phyloP scores from a whole-genome alignment of 2,329 filamentous ascomycete genomes.

The Fusarium avenaceum region DNA sequence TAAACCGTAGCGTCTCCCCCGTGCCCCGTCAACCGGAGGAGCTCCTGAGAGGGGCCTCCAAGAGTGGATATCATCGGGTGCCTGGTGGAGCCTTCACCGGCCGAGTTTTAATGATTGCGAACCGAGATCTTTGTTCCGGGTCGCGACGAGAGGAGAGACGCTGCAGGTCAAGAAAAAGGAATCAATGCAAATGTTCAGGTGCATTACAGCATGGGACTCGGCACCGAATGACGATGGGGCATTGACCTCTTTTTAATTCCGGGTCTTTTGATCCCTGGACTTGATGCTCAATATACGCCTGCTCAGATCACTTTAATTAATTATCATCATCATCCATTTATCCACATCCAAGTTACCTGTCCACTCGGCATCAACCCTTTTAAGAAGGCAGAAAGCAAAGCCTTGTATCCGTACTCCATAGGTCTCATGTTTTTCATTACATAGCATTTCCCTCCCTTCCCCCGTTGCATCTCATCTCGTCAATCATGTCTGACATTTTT shows the following conservation, averaged over 20 bases:
- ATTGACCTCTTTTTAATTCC: slow-evolving; percentile 25
- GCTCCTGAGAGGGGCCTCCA: slow-evolving; percentile 28
- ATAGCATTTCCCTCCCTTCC: slow-evolving; percentile 10
- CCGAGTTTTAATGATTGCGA: slow-evolving; percentile 30
- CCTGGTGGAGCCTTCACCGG: slow-evolving; percentile 27
- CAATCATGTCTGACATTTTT: slow-evolving; percentile 36
- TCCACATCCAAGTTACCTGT: slow-evolving; percentile 6
- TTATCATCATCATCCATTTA: slow-evolving; percentile 12
- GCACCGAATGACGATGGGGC: background rate
- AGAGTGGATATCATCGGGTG: slow-evolving; percentile 38
- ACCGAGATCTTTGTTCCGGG: slow-evolving; percentile 36
- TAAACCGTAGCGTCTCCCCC: slow-evolving; percentile 9
- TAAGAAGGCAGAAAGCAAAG: slow-evolving; percentile 1
- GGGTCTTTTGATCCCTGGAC: slow-evolving; percentile 16
- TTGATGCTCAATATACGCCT: background rate
- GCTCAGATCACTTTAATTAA: slow-evolving; percentile 2
- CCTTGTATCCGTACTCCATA: background rate
- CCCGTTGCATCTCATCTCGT: slow-evolving; percentile 33
- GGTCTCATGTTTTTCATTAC: slow-evolving; percentile 11
- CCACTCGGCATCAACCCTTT: slow-evolving; percentile 28
- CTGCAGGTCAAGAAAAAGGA: background rate
- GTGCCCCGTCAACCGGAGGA: slow-evolving; percentile 40
- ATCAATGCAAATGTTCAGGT: slow-evolving; percentile 8
- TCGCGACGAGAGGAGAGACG: slow-evolving; percentile 9
- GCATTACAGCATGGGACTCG: too few species aligned